Conservation (phyloP, 1,139 yeast species). For the Entelexis sorbosivorans region DNA sequence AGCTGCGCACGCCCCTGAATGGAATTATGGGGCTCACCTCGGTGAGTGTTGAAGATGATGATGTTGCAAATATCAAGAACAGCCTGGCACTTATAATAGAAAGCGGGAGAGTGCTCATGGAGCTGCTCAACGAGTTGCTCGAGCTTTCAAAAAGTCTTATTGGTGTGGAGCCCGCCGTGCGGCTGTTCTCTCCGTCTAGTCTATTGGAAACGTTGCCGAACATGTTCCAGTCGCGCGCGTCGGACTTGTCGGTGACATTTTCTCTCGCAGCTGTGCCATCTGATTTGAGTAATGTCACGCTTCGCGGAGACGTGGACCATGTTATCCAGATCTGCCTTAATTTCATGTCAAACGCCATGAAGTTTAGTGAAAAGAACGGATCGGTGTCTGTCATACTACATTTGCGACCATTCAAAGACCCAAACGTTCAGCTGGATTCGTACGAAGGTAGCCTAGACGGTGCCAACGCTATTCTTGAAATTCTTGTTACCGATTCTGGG, state of each 20-base stretch:
- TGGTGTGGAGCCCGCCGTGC: constrained; percentile 71
- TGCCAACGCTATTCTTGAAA: constrained; percentile 36
- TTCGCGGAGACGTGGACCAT: constrained; percentile 80
- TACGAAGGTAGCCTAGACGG: constrained; percentile 10
- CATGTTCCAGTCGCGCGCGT: constrained; percentile 20
- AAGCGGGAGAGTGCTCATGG: constrained; percentile 77
- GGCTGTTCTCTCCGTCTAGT: constrained; percentile 41
- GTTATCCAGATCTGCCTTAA: constrained; percentile 84
- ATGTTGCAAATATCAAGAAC: constrained; percentile 53
- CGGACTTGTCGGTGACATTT: constrained; percentile 14
- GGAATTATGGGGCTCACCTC: constrained; percentile 96
- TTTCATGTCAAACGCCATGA: constrained; percentile 74
- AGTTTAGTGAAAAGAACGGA: constrained; percentile 74
- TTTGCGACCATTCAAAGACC: constrained; percentile 16
- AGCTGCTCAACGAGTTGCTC: constrained; percentile 75
- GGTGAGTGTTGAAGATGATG: constrained; percentile 79
- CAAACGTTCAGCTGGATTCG: constrained; percentile 11
- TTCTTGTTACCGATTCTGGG: constrained; percentile 81
- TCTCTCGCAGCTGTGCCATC: constrained; percentile 20
- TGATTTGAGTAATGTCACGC: constrained; percentile 34
- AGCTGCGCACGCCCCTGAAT: constrained; percentile 84
- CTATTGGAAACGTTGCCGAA: constrained; percentile 18
- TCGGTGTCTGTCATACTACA: constrained; percentile 23
- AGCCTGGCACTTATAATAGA: constrained; percentile 68
- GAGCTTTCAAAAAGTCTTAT: constrained; percentile 86